These are phyloP conservation scores for Gonium pectorale DNA, from an alignment of 139 green algal species.

Conservation along the genomic window DNA sequence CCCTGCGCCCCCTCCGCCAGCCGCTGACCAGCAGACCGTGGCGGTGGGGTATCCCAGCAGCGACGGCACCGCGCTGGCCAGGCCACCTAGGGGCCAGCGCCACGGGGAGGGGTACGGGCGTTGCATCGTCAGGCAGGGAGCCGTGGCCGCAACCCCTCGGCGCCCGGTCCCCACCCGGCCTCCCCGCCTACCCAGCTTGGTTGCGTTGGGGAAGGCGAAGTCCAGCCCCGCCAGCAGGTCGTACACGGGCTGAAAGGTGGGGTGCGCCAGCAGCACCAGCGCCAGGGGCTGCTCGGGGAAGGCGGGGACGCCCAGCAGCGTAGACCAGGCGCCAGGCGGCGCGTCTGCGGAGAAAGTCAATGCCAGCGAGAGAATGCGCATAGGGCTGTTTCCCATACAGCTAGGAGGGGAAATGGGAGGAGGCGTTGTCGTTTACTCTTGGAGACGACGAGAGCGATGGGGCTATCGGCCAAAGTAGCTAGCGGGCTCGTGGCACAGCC, in stretches of 20 bases:
- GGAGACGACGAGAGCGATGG: too few relatives aligned
- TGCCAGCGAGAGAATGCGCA: too few relatives aligned
- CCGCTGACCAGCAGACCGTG: conserved; percentile 34
- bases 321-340: conserved; percentile 48
- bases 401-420: too few relatives aligned
- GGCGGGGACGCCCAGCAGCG: conserved; percentile 50
- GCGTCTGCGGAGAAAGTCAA: too few relatives aligned
- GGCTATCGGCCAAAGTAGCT: too few relatives aligned
- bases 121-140: too few relatives aligned
- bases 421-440: too few relatives aligned
- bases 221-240: conserved; percentile 66
- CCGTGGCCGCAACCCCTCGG: neutral
- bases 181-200: conserved; percentile 54
- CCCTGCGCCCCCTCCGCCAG: too few relatives aligned
- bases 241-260: conserved; percentile 44
- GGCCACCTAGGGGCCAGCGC: conserved; percentile 21
- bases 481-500: too few relatives aligned
- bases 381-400: too few relatives aligned
- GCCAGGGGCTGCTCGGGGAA: conserved; percentile 27
- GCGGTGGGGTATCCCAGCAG: neutral
- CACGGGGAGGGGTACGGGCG: too few relatives aligned
- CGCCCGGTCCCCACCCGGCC: too few relatives aligned
- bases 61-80: conserved; percentile 38
- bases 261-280: conserved; percentile 61
- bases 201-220: conserved; percentile 58